phyloP scores from a whole-genome alignment of 2,329 filamentous ascomycete genomes.

The Lachnellula arida region DNA sequence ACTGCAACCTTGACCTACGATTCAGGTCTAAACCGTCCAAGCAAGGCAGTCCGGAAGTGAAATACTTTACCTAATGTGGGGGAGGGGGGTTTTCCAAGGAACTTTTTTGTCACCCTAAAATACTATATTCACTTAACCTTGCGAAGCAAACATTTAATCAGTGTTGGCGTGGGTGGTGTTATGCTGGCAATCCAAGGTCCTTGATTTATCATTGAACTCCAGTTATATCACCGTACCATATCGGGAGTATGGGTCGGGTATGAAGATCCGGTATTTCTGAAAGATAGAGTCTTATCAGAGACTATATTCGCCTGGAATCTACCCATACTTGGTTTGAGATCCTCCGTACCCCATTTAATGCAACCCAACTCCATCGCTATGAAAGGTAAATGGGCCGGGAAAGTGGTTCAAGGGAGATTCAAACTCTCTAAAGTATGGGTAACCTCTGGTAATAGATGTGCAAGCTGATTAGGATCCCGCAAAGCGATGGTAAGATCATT shows the following conservation, averaged over 20 bases:
- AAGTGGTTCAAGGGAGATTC: constrained; percentile 17
- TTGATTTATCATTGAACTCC: background rate
- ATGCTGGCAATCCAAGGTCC: background rate
- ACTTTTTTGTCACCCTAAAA: no score
- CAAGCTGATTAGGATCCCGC: constrained; percentile 74
- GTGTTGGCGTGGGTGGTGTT: background rate
- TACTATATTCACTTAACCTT: no score
- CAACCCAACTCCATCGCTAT: constrained; percentile 1
- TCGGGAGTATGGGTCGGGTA: background rate
- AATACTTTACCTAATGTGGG: background rate
- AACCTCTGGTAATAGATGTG: constrained; percentile 64
- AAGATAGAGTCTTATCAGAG: background rate
- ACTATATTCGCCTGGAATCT: background rate
- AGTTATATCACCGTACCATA: background rate
- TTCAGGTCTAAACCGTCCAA: background rate
- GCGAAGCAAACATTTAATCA: background rate
- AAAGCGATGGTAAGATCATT: constrained; percentile 74
- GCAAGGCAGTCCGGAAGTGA: background rate
- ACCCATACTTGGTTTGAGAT: background rate
- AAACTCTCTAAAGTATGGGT: constrained; percentile 57
- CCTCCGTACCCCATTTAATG: background rate
- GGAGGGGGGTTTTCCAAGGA: background rate
- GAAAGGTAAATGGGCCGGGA: background rate
- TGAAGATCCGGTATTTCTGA: background rate
- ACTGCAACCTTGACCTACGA: background rate